phyloP scores from a whole-genome alignment of 179 eudicot species.

The Silene vulgaris region DNA sequence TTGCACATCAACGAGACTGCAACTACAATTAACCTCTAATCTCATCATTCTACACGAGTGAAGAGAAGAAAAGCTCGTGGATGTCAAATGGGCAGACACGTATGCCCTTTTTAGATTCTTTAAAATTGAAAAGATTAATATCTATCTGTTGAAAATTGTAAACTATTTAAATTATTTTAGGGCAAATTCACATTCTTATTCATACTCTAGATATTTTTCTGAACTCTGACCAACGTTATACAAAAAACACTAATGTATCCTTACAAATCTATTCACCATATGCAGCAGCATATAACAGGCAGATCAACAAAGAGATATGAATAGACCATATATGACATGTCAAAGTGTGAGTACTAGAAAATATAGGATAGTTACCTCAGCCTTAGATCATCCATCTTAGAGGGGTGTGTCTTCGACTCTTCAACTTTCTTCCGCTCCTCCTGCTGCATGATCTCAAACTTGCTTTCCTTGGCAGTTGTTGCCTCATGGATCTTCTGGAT shows the following conservation, averaged over 20 bases:
- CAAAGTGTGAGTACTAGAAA: neutral
- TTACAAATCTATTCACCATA: neutral
- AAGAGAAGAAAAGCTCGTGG: neutral
- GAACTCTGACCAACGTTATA: neutral
- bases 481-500: slow-evolving; percentile 46
- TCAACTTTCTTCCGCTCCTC: slow-evolving; percentile 45
- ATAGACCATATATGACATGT: neutral
- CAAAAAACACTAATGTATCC: neutral
- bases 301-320: neutral
- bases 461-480: slow-evolving; percentile 48
- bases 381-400: slow-evolving; percentile 30
- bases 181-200: no score
- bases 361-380: slow-evolving; percentile 35
- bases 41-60: neutral
- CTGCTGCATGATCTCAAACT: slow-evolving; percentile 62
- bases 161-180: no score
- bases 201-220: neutral
- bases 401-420: slow-evolving; percentile 27
- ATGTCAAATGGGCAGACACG: neutral
- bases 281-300: neutral
- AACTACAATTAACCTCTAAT: neutral
- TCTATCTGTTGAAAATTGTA: neutral
- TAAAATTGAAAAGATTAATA: no score
- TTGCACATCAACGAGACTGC: neutral
- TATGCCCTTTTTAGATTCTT: neutral